A percentile compares a stretch with the other conserved stretches of the same genome.
Conservation (phyloP, 202 grass and related monocot genomes). For the Dendrocalamus latiflorus region DNA sequence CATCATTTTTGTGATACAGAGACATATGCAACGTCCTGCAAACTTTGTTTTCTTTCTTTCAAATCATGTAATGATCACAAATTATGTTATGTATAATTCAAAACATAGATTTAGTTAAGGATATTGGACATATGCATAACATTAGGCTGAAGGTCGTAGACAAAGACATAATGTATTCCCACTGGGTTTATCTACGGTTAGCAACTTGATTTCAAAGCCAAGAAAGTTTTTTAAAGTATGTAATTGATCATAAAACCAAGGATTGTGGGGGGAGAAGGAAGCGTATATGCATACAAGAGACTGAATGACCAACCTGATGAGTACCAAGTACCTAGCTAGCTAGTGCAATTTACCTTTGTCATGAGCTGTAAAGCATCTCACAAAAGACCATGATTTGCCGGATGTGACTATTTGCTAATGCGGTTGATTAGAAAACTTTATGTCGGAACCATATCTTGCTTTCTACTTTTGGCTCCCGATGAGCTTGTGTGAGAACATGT, state of each 20-base stretch:
- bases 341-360: conserved; percentile 20
- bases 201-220: conserved; percentile 16
- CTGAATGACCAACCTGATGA: neutral
- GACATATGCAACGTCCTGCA: neutral
- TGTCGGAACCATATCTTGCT: conserved; percentile 32
- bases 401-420: conserved; percentile 3
- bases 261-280: conserved; percentile 15
- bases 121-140: neutral
- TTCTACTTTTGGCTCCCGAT: conserved; percentile 39
- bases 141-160: neutral
- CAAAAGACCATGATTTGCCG: neutral
- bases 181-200: neutral
- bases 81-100: neutral
- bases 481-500: conserved; percentile 7
- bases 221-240: neutral
- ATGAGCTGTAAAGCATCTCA: conserved; percentile 15
- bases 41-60: neutral
- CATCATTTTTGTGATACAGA: neutral
- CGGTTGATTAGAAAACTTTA: conserved; percentile 3
- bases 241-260: neutral
- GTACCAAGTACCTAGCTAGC: neutral
- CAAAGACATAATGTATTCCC: neutral
- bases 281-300: neutral
- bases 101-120: neutral
- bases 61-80: neutral